Evolutionary conservation across 352 stramenopile species (phyloP).

Genomic region (Globisporangium cystogenes): DNA sequence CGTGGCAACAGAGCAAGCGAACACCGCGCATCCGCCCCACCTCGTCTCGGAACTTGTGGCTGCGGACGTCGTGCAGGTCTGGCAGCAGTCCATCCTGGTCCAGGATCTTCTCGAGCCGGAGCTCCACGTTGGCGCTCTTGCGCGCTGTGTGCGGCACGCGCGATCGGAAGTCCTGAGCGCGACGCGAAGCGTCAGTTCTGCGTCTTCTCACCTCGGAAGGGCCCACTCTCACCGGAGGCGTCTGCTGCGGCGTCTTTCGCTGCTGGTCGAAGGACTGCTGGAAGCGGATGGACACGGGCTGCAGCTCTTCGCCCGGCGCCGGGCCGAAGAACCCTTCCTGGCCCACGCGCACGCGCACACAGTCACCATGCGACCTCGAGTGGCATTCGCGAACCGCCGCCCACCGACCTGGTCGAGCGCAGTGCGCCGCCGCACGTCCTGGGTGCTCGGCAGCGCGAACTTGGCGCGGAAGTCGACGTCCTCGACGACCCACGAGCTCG

Average conservation of each 20-base stretch:
- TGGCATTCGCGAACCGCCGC: no score
- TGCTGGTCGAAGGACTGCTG: slow-evolving; percentile 14
- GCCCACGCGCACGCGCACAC: not conserved
- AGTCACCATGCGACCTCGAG: no score
- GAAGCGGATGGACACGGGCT: slow-evolving; percentile 25
- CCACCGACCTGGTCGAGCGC: slow-evolving; percentile 45
- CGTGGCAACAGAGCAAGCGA: no score
- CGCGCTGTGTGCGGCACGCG: slow-evolving; percentile 54
- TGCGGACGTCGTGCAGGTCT: slow-evolving; percentile 43
- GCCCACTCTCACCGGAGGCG: no score
- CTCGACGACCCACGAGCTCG: slow-evolving; percentile 14
- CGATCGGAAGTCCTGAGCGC: slow-evolving; percentile 23
- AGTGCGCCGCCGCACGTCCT: slow-evolving; percentile 48
- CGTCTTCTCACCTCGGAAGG: no score
- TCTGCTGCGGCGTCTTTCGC: slow-evolving; percentile 1
- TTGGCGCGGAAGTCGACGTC: slow-evolving; percentile 57
- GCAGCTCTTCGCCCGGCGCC: slow-evolving; percentile 26
- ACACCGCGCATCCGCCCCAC: no score
- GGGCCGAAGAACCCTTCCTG: slow-evolving; percentile 46
- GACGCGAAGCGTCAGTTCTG: not conserved
- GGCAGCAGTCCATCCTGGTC: slow-evolving; percentile 54
- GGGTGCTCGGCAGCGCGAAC: slow-evolving; percentile 52
- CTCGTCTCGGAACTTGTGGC: slow-evolving; percentile 46
- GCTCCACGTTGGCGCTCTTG: slow-evolving; percentile 52
- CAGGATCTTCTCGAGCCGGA: slow-evolving; percentile 52